Percentiles rank a stretch among this genome's conserved stretches.
Conservation (phyloP, 805 yeast genomes). For the Sugiyamaella marilandica region DNA sequence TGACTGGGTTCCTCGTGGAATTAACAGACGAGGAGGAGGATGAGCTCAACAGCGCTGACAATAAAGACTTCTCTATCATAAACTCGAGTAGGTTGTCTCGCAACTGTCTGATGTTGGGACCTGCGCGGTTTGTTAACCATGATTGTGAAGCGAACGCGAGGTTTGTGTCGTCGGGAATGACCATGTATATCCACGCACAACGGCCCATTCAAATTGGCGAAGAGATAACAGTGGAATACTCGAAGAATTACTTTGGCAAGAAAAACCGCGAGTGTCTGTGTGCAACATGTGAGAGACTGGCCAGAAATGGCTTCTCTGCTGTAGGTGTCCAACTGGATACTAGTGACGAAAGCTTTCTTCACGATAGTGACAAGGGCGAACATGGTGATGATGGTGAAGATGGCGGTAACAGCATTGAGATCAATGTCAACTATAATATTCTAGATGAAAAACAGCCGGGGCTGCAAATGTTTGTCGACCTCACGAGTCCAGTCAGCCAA, state of each 20-base stretch:
- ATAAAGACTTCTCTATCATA: conserved; percentile 41
- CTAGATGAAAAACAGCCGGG: neutral
- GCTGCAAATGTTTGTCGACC: neutral
- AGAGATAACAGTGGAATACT: conserved; percentile 43
- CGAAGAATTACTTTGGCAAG: conserved; percentile 41
- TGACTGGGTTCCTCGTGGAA: conserved; percentile 38
- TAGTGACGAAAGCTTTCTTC: neutral
- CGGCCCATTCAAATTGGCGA: conserved; percentile 40
- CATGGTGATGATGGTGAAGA: neutral
- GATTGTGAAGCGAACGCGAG: conserved; percentile 43
- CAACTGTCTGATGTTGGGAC: conserved; percentile 44
- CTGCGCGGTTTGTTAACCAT: conserved; percentile 45
- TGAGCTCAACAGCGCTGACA: conserved; percentile 27
- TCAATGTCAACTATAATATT: neutral
- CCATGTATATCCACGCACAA: conserved; percentile 34
- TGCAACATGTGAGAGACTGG: conserved; percentile 38
- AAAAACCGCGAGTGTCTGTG: conserved; percentile 43
- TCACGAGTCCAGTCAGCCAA: neutral
- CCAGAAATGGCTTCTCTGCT: conserved; percentile 30
- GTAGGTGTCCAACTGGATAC: neutral
- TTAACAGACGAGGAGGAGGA: conserved; percentile 34
- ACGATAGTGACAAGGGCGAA: neutral
- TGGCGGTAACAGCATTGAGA: neutral
- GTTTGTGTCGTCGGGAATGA: conserved; percentile 31
- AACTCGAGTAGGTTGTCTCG: conserved; percentile 33